phyloP scores from a whole-genome alignment of 2,329 filamentous ascomycete species.

The Mollisiaceae sp. region DNA sequence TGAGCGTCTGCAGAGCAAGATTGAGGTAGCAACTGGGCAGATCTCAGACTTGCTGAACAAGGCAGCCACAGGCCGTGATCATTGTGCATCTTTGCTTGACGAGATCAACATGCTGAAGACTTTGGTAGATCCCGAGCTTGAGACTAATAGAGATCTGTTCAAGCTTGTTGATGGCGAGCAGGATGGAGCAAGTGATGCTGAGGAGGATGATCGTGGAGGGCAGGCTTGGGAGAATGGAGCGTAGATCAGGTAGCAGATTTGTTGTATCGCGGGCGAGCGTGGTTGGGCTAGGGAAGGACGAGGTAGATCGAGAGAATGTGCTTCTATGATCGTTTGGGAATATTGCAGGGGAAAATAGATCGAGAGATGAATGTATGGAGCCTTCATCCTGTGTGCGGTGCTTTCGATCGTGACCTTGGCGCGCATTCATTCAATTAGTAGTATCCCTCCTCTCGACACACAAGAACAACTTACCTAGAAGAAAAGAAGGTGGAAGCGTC shows the following conservation, averaged over 20 bases:
- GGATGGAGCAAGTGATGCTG: slow-evolving; percentile 10
- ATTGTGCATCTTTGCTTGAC: slow-evolving; percentile 31
- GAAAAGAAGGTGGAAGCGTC: slow-evolving; percentile 41
- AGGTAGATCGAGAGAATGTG: not conserved
- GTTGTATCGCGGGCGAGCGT: not conserved
- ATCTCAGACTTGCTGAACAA: slow-evolving; percentile 28
- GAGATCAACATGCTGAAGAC: slow-evolving; percentile 32
- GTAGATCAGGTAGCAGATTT: not conserved
- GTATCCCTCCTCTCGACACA: slow-evolving; percentile 37
- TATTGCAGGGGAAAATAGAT: not conserved
- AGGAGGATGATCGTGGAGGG: slow-evolving; percentile 10
- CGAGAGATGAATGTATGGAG: slow-evolving; percentile 5
- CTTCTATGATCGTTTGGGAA: not conserved
- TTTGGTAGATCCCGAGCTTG: slow-evolving; percentile 29
- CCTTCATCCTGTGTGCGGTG: not conserved
- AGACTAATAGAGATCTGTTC: slow-evolving; percentile 26
- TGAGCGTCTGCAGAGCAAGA: slow-evolving; percentile 29
- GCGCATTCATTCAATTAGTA: slow-evolving; percentile 37
- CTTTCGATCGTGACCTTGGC: not conserved
- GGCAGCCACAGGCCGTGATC: slow-evolving; percentile 21
- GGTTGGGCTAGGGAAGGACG: not conserved
- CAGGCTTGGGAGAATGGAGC: not conserved
- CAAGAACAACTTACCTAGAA: slow-evolving; percentile 34
- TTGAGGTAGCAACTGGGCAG: slow-evolving; percentile 23
- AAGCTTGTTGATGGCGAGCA: slow-evolving; percentile 14